Conservation (phyloP, 495 filamentous ascomycete genomes). For the Viridothelium virens region DNA sequence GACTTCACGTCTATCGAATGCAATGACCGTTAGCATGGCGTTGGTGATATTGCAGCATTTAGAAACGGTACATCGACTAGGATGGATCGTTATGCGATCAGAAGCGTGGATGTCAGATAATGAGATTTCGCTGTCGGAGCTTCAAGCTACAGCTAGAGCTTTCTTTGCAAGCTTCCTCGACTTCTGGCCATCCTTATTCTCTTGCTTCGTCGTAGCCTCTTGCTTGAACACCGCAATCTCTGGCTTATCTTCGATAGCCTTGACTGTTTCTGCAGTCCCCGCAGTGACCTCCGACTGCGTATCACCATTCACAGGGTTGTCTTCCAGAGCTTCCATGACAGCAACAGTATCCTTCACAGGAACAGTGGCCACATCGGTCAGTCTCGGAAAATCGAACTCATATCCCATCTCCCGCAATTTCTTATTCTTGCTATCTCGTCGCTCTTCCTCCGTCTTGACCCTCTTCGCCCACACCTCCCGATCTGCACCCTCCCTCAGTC, state of each 20-base stretch:
- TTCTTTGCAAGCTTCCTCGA: constrained; percentile 24
- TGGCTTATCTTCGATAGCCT: constrained; percentile 8
- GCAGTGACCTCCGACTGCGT: constrained; percentile 11
- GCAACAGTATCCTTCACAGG: constrained; percentile 27
- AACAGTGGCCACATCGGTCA: constrained; percentile 61
- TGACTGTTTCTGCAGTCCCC: constrained; percentile 6
- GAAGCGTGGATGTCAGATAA: not conserved
- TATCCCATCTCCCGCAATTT: constrained; percentile 78
- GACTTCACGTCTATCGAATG: not conserved
- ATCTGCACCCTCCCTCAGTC: constrained; percentile 58
- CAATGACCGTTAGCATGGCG: constrained; percentile 8
- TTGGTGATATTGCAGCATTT: constrained; percentile 11
- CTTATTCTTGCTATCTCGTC: constrained; percentile 55
- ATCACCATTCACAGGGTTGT: constrained; percentile 15
- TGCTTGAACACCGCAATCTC: constrained; percentile 18
- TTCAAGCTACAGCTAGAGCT: constrained; percentile 14
- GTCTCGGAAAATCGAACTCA: constrained; percentile 64
- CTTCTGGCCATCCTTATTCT: constrained; percentile 16
- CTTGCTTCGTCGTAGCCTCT: constrained; percentile 31
- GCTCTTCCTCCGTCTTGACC: constrained; percentile 61
- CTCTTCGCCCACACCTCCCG: constrained; percentile 69
- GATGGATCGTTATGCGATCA: not conserved
- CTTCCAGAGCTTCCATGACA: constrained; percentile 30
- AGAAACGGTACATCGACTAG: not conserved
- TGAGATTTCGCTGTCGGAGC: not conserved